These are phyloP conservation scores for Pilaira anomala DNA, from an alignment of 192 early-diverging fungal genomes.

Conservation along the genomic window DNA sequence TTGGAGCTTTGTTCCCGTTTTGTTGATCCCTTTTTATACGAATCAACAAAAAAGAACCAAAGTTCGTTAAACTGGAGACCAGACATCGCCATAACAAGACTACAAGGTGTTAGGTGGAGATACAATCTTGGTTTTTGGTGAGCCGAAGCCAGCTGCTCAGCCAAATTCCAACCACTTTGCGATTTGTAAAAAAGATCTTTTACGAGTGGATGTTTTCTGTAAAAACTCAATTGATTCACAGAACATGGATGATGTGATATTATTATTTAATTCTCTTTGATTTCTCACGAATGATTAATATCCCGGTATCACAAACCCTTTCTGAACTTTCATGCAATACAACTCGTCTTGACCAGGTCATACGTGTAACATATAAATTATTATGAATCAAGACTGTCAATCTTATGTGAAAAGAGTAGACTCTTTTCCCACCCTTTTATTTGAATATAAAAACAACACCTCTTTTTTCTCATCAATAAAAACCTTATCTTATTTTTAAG, in stretches of 20 bases:
- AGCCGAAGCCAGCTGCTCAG: conserved; percentile 8
- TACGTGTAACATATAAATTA: neutral
- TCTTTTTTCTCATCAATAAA: too few relatives aligned
- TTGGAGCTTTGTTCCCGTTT: conserved; percentile 2
- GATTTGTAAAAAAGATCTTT: conserved; percentile 7
- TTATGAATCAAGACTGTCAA: too few relatives aligned
- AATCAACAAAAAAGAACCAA: conserved; percentile 3
- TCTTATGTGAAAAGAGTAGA: too few relatives aligned
- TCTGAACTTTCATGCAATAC: too few relatives aligned
- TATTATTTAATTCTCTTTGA: neutral
- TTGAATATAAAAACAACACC: too few relatives aligned
- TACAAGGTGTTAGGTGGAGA: neutral
- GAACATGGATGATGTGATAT: conserved; percentile 16
- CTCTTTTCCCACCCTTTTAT: too few relatives aligned
- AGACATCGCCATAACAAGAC: conserved; percentile 11
- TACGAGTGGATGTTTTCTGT: conserved; percentile 13
- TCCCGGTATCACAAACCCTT: too few relatives aligned
- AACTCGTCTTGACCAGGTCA: too few relatives aligned
- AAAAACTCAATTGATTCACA: conserved; percentile 12
- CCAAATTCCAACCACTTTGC: conserved; percentile 2
- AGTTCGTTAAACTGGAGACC: neutral
- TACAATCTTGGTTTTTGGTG: conserved; percentile 12
- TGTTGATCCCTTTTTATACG: conserved; percentile 17
- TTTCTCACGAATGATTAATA: too few relatives aligned
- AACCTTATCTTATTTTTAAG: too few relatives aligned